Percentiles rank a stretch among this genome's conserved stretches.
phyloP scores from a whole-genome alignment of 164 flowering plant species.

The Magnolia changhungtana region DNA sequence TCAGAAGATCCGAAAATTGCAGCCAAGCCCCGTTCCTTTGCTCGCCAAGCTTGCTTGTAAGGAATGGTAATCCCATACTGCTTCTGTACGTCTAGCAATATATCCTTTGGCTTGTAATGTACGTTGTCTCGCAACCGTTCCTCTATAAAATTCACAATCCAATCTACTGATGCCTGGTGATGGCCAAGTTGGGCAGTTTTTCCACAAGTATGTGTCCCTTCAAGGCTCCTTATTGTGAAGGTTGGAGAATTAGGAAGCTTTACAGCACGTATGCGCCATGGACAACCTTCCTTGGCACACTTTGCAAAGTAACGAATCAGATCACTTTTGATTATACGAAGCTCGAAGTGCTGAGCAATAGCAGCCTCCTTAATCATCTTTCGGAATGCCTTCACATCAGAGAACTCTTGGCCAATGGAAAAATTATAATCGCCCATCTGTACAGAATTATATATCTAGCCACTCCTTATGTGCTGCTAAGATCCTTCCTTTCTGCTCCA shows the following conservation, averaged over 20 bases:
- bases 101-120: conserved; percentile 88
- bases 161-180: conserved; percentile 88
- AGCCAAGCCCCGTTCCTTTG: conserved; percentile 71
- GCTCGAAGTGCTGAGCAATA: conserved; percentile 86
- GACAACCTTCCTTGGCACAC: conserved; percentile 81
- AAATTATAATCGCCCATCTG: conserved; percentile 53
- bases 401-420: conserved; percentile 72
- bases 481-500: not conserved
- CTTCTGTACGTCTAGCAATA: conserved; percentile 63
- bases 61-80: conserved; percentile 80
- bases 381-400: conserved; percentile 79
- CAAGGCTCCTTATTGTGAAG: conserved; percentile 71
- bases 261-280: conserved; percentile 86
- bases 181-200: conserved; percentile 66
- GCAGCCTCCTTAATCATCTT: conserved; percentile 80
- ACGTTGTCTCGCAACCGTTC: conserved; percentile 58
- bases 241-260: conserved; percentile 72
- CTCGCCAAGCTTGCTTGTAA: conserved; percentile 95
- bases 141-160: conserved; percentile 76
- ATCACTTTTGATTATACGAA: conserved; percentile 72
- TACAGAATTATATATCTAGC: too few species aligned
- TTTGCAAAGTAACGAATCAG: conserved; percentile 74
- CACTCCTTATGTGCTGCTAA: not conserved
- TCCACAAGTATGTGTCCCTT: conserved; percentile 81
- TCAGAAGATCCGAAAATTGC: conserved; percentile 82